Conservation (phyloP, 2,329 filamentous ascomycete species). For the Penicillium sp. region DNA sequence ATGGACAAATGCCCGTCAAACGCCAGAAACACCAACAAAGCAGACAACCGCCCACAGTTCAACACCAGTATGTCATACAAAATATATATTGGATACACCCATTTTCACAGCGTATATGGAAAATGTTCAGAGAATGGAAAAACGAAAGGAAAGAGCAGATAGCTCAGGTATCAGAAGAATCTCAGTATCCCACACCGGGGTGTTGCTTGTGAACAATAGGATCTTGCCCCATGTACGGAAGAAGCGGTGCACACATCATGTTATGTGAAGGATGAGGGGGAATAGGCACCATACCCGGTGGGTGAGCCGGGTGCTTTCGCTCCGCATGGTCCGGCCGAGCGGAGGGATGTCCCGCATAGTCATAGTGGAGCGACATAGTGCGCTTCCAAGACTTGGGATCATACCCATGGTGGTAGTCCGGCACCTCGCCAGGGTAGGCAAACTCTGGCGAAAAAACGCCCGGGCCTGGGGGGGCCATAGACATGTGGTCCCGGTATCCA, state of each 20-base stretch:
- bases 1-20: conserved; percentile 5
- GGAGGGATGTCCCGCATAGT: conserved; percentile 13
- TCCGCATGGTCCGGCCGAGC: conserved; percentile 5
- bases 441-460: conserved; percentile 24
- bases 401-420: conserved; percentile 20
- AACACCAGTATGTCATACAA: conserved; percentile 23
- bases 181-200: conserved; percentile 25
- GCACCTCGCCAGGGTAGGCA: conserved; percentile 14
- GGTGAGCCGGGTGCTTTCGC: conserved; percentile 13
- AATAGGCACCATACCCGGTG: conserved; percentile 19
- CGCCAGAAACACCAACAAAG: not conserved
- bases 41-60: conserved; percentile 4
- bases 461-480: conserved; percentile 22
- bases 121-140: conserved; percentile 9
- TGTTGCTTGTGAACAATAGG: conserved; percentile 21
- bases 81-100: conserved; percentile 15
- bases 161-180: conserved; percentile 1
- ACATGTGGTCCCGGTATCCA: conserved; percentile 27
- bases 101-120: conserved; percentile 14
- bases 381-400: conserved; percentile 32
- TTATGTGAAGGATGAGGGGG: conserved; percentile 25
- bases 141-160: not conserved
- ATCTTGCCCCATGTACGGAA: conserved; percentile 27
- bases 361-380: conserved; percentile 30
- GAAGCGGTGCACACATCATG: conserved; percentile 31